Base-by-base conservation (phyloP, 345 rosid species). In the Dipteronia sinensis region DNA sequence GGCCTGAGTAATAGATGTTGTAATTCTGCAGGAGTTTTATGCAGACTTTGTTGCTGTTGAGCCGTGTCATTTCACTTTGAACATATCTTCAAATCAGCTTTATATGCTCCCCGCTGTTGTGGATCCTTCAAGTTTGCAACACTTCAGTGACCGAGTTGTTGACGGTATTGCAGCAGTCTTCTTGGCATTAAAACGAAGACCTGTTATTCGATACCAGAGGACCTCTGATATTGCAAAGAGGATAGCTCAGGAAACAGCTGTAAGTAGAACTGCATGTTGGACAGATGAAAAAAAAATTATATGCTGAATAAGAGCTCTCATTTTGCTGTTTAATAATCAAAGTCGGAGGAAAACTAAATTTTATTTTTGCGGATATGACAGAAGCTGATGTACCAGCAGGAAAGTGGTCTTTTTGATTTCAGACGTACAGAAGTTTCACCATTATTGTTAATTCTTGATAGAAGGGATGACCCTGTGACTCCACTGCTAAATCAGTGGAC, bases 321-420 rank as follows among this genome's bases (percentile, higher is more conserved):
- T 25, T 53, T 61, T 75, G 16, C 79, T 42, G 61, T n/a, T 9
- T 59, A 73, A 38, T 40, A 38, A 11, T 47, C 56, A 16, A 31
- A 9, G 42, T 16, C 42, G 20, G 42, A 62, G 59, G 77, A 62
- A 65, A n/a, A 59, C 78, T 78, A 8, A 76, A 65, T 11, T 64
- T 67, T 55, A 4, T 27, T 38, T 65, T 69, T 59, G 78, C 7
- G 69, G 79, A 38, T 75, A 67, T 85, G 70, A 72, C 93, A 96
- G 99, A 96, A 94, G 76, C 81, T 96, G 85, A 96, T 96, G 99
- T 91, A 94, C 87, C 97, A 96, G 91, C 95, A 94, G 70, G 98
- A 96, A 87, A 96, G 97, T 66, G 95, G 95, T 69, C 97, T 94
- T 69, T 96, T 92, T 77, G 98, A 94, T 85, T 96, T 96, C 84